Base-by-base conservation (phyloP, 1,284 basidiomycete species). In the Austroboletus olivaceoglutinosus region DNA sequence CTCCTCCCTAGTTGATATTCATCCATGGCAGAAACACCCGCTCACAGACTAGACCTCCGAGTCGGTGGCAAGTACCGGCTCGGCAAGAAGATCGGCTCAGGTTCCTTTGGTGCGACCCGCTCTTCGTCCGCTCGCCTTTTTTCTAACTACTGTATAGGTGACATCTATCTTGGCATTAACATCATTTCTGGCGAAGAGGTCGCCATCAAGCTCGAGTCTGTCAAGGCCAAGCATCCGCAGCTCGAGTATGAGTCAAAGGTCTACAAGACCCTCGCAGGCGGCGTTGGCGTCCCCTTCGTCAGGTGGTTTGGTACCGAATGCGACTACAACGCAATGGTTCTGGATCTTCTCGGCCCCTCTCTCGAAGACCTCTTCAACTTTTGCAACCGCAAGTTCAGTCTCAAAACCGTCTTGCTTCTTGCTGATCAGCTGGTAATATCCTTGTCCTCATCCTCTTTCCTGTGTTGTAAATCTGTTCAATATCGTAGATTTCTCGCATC, bases 141-240 rank as follows among this genome's bases (percentile, higher is more conserved):
- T 13, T 0, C 33, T 58, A 11, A 58, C 46, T 38, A 16, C 12
- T 12, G 5, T 15, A 22, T 40, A 95, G 93, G 94, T 75, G 96
- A 99, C 69, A 99, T 99, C 72, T 99, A 98, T 73, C 91, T 99
- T 55, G 97, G 97, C 56, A 95, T 98, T 73, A 98, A 99, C 82
- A 98, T 99, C 76, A 98, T 99, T 70, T 98, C 95, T n/a, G 96
- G 96, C 45, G 95, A 99, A 71, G 96, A 98, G 72, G 97, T 99
- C 53, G 97, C 95, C 68, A 98, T 99, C 84, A 99, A 99, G 77
- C 89, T 99, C 63, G 97, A 99, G 76, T 98, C 94, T 1, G 93
- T 98, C 75, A 99, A 99, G 76, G 96, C 97, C 61, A 99, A 99
- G 76, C 95, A 98, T 68, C 96, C 97, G n/a, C 97, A 99, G 75